Conservation (phyloP, 1,139 yeast species). For the Nakaseomyces delphensis region DNA sequence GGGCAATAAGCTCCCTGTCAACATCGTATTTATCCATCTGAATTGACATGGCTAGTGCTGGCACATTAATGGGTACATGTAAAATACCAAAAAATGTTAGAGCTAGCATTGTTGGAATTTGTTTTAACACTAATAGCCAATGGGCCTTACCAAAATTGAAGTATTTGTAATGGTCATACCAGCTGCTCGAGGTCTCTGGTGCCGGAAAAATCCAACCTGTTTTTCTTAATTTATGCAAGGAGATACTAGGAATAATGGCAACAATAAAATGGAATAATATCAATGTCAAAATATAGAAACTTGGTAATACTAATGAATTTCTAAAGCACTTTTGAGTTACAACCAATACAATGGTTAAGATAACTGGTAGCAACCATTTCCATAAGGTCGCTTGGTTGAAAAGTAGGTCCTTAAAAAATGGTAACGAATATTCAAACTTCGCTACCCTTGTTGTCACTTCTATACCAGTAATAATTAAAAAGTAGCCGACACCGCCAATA, state of each 20-base stretch:
- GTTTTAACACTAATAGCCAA: constrained; percentile 59
- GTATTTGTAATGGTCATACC: constrained; percentile 76
- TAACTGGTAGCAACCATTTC: constrained; percentile 68
- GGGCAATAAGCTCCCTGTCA: constrained; percentile 88
- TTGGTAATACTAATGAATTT: constrained; percentile 73
- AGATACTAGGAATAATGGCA: constrained; percentile 55
- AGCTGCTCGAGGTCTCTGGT: constrained; percentile 59
- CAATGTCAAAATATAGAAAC: constrained; percentile 67
- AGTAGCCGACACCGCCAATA: constrained; percentile 97
- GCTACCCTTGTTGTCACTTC: constrained; percentile 83
- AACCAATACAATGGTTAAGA: constrained; percentile 51
- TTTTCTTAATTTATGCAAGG: constrained; percentile 51
- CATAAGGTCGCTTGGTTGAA: constrained; percentile 38
- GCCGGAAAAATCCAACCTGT: constrained; percentile 71
- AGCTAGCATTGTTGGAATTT: constrained; percentile 90
- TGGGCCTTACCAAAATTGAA: constrained; percentile 65
- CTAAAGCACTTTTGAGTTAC: constrained; percentile 56
- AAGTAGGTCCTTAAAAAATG: constrained; percentile 44
- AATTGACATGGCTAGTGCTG: constrained; percentile 87
- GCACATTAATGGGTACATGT: constrained; percentile 96
- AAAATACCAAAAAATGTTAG: constrained; percentile 88
- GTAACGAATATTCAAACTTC: constrained; percentile 54
- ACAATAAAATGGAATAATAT: constrained; percentile 60
- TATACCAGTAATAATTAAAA: constrained; percentile 78
- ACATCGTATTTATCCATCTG: constrained; percentile 79